Evolutionary conservation across 202 grass and related monocot species (phyloP).

Genomic region (Carex arenaria): DNA sequence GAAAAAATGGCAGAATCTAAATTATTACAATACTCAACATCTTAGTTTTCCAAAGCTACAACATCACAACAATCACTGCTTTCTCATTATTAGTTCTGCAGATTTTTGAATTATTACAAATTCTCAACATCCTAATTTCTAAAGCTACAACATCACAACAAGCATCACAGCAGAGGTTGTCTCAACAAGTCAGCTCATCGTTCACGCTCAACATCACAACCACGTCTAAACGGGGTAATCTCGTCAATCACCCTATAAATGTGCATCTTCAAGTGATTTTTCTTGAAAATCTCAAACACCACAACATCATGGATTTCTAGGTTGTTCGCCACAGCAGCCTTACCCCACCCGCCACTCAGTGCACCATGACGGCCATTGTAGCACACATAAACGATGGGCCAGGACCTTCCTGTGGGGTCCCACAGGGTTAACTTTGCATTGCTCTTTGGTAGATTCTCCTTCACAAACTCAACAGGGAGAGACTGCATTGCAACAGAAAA

Average conservation of each 20-base stretch:
- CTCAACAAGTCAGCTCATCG: background rate
- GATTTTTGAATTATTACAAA: background rate
- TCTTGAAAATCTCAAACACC: constrained; percentile 68
- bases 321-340: constrained; percentile 68
- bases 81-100: background rate
- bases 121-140: background rate
- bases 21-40: background rate
- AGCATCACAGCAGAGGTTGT: background rate
- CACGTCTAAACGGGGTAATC: constrained; percentile 39
- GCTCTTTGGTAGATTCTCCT: constrained; percentile 40
- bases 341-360: constrained; percentile 78
- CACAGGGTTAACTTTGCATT: constrained; percentile 54
- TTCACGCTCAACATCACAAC: background rate
- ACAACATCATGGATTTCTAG: constrained; percentile 72
- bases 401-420: constrained; percentile 68
- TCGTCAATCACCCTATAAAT: constrained; percentile 72
- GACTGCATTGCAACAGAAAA: constrained; percentile 41
- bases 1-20: background rate
- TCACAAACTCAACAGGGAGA: constrained; percentile 47
- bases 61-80: background rate
- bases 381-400: constrained; percentile 62
- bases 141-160: constrained; percentile 8
- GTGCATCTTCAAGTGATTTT: constrained; percentile 67
- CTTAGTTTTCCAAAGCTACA: background rate
- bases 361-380: constrained; percentile 28